Evolutionary conservation across 768 basidiomycete genomes (phyloP).

Genomic region (Macrolepiota dolichaula): DNA sequence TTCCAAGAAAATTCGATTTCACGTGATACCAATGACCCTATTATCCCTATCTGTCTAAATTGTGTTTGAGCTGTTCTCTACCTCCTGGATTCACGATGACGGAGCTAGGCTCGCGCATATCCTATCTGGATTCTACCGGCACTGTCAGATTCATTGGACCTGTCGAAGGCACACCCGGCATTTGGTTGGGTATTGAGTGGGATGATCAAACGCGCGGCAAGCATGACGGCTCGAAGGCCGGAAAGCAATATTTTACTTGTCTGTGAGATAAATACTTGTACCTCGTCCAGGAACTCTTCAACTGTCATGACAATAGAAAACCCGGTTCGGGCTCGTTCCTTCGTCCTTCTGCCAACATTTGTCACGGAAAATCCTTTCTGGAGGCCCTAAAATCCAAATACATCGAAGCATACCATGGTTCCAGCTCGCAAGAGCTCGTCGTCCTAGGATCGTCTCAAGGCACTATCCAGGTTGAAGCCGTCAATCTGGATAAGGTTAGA

Average conservation of each 20-base stretch:
- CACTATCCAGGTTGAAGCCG: constrained; percentile 83
- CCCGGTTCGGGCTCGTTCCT: constrained; percentile 77
- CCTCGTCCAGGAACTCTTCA: constrained; percentile 16
- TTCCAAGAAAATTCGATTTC: background rate
- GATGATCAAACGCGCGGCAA: constrained; percentile 83
- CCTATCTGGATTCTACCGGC: constrained; percentile 50
- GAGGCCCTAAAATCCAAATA: constrained; percentile 77
- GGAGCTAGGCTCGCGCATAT: constrained; percentile 53
- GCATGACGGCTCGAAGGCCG: constrained; percentile 82
- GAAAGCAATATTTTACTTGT: constrained; percentile 74
- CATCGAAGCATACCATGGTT: constrained; percentile 56
- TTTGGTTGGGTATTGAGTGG: constrained; percentile 98
- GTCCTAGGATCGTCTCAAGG: constrained; percentile 80
- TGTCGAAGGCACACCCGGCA: constrained; percentile 59
- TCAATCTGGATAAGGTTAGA: constrained; percentile 76
- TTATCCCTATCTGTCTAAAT: background rate
- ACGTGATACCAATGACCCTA: background rate
- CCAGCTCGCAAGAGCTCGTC: constrained; percentile 54
- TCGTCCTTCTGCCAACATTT: constrained; percentile 57
- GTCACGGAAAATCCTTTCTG: constrained; percentile 69
- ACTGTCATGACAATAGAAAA: constrained; percentile 35
- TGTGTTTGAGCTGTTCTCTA: constrained; percentile 14
- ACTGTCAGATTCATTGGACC: constrained; percentile 69
- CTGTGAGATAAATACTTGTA: constrained; percentile 42
- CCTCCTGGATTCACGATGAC: constrained; percentile 21